Conservation (phyloP, 2,329 filamentous ascomycete genomes). For the Ceratocystis diversiconidia region DNA sequence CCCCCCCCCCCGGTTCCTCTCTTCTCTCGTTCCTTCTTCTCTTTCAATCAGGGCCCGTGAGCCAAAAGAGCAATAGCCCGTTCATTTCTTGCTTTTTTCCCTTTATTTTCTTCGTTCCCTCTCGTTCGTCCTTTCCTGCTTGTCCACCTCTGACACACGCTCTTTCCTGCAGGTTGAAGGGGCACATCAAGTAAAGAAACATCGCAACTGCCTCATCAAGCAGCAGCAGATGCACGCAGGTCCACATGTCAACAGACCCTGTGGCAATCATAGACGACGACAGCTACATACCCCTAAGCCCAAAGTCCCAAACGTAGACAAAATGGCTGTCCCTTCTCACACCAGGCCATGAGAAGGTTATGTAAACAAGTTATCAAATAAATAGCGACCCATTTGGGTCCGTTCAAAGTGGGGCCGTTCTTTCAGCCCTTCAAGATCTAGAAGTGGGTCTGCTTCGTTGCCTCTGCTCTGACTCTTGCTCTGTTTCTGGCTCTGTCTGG, state of each 20-base stretch:
- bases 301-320: no score
- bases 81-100: background rate
- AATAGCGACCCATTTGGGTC: background rate
- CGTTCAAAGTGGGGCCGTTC: background rate
- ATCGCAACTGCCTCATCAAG: background rate
- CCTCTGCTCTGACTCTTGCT: background rate
- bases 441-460: background rate
- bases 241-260: no score
- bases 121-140: background rate
- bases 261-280: no score
- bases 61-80: conserved; percentile 1
- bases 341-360: no score
- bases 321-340: no score
- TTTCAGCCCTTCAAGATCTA: background rate
- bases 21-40: conserved; percentile 10
- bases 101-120: background rate
- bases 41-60: conserved; percentile 9
- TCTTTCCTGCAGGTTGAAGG: background rate
- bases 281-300: no score
- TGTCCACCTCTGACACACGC: background rate
- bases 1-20: background rate
- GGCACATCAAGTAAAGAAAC: background rate
- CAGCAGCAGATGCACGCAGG: no score
- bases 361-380: no score
- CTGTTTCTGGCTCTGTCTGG: no score